phyloP scores from a whole-genome alignment of 2,329 filamentous ascomycete species.

The Sclerotinia minor region DNA sequence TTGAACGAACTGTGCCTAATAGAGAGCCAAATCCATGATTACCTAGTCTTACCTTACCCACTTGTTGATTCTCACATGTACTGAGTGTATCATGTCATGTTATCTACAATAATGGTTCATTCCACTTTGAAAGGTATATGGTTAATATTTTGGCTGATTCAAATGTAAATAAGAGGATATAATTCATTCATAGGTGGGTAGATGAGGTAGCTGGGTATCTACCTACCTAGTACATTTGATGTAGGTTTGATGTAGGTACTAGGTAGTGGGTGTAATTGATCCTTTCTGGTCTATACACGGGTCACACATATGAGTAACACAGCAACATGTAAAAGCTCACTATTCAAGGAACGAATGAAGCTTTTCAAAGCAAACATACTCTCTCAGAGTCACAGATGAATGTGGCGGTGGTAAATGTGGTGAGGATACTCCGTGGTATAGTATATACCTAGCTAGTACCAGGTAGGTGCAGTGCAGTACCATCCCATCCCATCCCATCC shows the following conservation, averaged over 20 bases:
- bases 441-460: no score
- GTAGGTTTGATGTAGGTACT: no score
- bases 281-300: not conserved
- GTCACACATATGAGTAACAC: constrained; percentile 6
- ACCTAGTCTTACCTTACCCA: not conserved
- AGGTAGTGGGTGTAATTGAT: not conserved
- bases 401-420: not conserved
- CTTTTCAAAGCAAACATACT: not conserved
- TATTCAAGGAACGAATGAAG: not conserved
- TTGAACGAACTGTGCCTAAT: not conserved
- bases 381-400: not conserved
- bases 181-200: no score
- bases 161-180: not conserved
- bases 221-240: not conserved
- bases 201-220: not conserved
- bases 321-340: not conserved
- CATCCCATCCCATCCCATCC: no score
- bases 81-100: no score
- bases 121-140: not conserved
- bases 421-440: no score
- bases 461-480: not conserved
- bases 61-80: not conserved
- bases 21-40: not conserved
- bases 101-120: not conserved
- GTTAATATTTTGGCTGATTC: not conserved